Evolutionary conservation across 768 basidiomycete species (phyloP), one percentile per base, ranked within the genome.

Genomic region (Kwoniella sp.): DNA sequence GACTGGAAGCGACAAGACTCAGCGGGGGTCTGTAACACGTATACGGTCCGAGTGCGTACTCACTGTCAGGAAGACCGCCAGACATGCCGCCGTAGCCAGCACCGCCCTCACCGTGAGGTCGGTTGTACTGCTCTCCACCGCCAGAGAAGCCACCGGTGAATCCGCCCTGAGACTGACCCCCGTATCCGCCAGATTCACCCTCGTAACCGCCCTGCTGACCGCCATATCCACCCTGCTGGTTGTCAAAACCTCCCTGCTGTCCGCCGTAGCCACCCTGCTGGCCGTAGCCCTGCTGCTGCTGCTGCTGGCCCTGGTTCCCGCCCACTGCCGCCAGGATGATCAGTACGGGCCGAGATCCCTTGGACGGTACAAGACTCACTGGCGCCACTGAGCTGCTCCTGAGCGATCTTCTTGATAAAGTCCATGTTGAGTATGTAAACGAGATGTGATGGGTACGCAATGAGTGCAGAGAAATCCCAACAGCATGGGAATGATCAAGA

Each of bases 371-470:
- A 11, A n/a, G 14, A 80, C 25, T 77, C 65, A 60, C 77, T 74
- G 75, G 82, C 82, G 67, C 81, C 77, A 32, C 80, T 71, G 60
- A 80, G 71, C 57, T 82, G 82, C 73, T 88, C 72, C 73, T 87
- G 84, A 9, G 86, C 88, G 60, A 88, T 71, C 52, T 81, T 82
- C 31, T 86, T 79, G 63, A 88, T 80, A 53, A 70, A 78, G 55
- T 87, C 85, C 87, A 53, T 70, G 45, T 7, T 36, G 15, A 19
- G 15, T 36, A n/a, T n/a, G n/a, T n/a, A n/a, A n/a, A n/a, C n/a
- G n/a, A n/a, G n/a, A n/a, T n/a, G n/a, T n/a, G n/a, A n/a, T n/a
- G n/a, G n/a, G n/a, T n/a, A n/a, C n/a, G n/a, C n/a, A n/a, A n/a
- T n/a, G n/a, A n/a, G n/a, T n/a, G n/a, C n/a, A n/a, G n/a, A n/a